Percentiles rank a stretch among this genome's conserved stretches.
Conservation (phyloP, 1,284 basidiomycete genomes). For the Apiotrichum sp. region DNA sequence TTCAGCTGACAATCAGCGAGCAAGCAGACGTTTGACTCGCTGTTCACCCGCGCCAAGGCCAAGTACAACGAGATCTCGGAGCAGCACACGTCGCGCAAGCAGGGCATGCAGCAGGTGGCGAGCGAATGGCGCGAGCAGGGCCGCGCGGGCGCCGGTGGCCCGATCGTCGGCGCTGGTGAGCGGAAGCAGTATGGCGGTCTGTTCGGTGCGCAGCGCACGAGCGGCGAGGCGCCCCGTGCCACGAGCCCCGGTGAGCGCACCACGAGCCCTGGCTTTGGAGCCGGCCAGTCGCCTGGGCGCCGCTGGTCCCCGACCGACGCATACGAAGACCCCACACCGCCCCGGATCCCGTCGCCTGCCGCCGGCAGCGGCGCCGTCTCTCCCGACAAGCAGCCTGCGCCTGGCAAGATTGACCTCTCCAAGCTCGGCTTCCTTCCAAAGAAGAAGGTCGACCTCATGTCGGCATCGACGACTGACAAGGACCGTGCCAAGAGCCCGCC, state of each 20-base stretch:
- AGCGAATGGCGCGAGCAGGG: conserved; percentile 5
- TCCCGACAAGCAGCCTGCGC: conserved; percentile 18
- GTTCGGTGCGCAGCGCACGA: background rate
- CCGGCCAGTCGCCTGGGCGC: conserved; percentile 5
- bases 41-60: conserved; percentile 35
- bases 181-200: background rate
- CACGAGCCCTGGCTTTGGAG: background rate
- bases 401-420: conserved; percentile 45
- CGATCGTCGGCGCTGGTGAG: conserved; percentile 1
- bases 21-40: conserved; percentile 40
- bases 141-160: background rate
- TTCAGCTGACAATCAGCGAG: conserved; percentile 26
- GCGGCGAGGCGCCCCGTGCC: background rate
- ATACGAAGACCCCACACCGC: conserved; percentile 28
- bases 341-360: background rate
- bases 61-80: conserved; percentile 37
- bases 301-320: conserved; percentile 43
- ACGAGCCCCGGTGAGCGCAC: background rate
- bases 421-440: conserved; percentile 47
- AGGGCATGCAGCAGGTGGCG: conserved; percentile 2
- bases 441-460: conserved; percentile 44
- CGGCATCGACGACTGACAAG: conserved; percentile 26
- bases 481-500: conserved; percentile 20
- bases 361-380: conserved; percentile 4
- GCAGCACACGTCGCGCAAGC: conserved; percentile 10